phyloP scores from a whole-genome alignment of 345 rosid genomes.

The Cochlearia excelsa region DNA sequence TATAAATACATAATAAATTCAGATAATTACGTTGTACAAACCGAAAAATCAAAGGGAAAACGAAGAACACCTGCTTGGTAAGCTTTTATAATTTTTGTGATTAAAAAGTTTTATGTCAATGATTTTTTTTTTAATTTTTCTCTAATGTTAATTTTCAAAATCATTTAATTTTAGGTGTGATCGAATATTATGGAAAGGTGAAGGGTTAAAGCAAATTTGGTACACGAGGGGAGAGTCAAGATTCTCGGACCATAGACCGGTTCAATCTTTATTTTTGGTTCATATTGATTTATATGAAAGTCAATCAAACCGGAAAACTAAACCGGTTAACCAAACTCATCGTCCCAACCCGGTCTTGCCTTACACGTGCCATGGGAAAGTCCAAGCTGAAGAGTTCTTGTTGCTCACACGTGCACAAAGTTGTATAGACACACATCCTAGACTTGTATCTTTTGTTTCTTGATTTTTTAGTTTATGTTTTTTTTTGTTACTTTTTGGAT shows the following conservation, averaged over 20 bases:
- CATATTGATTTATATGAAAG: constrained; percentile 37
- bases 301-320: constrained; percentile 22
- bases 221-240: constrained; percentile 81
- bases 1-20: constrained; percentile 76
- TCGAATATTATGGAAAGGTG: constrained; percentile 88
- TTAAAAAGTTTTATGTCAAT: neutral
- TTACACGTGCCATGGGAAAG: constrained; percentile 52
- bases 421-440: constrained; percentile 40
- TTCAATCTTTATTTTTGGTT: constrained; percentile 69
- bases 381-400: constrained; percentile 80
- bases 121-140: neutral
- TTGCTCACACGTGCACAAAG: constrained; percentile 52
- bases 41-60: constrained; percentile 57
- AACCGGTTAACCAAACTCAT: constrained; percentile 36
- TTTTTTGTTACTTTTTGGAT: constrained; percentile 21
- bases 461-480: constrained; percentile 16
- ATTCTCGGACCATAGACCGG: constrained; percentile 98
- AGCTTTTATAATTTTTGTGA: constrained; percentile 2
- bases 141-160: neutral
- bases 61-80: constrained; percentile 94
- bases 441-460: constrained; percentile 29
- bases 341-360: constrained; percentile 44
- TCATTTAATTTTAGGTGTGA: constrained; percentile 66
- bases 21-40: constrained; percentile 61
- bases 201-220: constrained; percentile 68